These are phyloP conservation scores for Rubroboletus pulcherrimus DNA, from an alignment of 768 basidiomycete species.

Conservation along the genomic window DNA sequence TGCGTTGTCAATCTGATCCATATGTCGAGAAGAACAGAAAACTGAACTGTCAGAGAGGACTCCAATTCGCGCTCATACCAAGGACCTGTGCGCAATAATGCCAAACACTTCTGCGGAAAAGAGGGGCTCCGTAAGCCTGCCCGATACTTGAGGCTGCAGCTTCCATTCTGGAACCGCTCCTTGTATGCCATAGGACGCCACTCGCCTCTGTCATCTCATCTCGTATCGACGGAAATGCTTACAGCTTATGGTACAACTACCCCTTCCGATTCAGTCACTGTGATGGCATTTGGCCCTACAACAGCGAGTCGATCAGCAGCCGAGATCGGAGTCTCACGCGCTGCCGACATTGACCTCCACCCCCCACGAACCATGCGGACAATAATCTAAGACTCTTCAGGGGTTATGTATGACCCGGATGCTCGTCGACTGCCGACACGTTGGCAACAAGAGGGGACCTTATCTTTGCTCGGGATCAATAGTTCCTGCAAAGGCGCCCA, in stretches of 20 bases:
- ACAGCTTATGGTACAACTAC: background rate
- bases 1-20: slow-evolving; percentile 2
- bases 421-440: background rate
- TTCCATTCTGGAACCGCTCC: slow-evolving; percentile 13
- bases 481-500: slow-evolving; percentile 1
- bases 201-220: slow-evolving; percentile 19
- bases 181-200: slow-evolving; percentile 10
- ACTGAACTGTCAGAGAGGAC: slow-evolving; percentile 6
- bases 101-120: slow-evolving; percentile 1
- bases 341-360: slow-evolving; percentile 13
- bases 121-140: slow-evolving; percentile 5
- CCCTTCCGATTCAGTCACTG: slow-evolving; percentile 6
- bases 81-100: background rate
- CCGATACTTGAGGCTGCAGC: background rate
- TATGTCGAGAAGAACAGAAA: slow-evolving; percentile 8
- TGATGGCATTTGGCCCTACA: slow-evolving; percentile 11
- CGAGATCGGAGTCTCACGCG: slow-evolving; percentile 21
- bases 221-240: slow-evolving; percentile 14
- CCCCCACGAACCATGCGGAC: background rate
- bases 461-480: slow-evolving; percentile 10
- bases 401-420: background rate
- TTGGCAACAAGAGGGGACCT: background rate
- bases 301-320: slow-evolving; percentile 3
- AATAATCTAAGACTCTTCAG: background rate
- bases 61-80: background rate